Base-by-base conservation (phyloP, 495 filamentous ascomycete genomes). In the Xanthoparmelia taractica region DNA sequence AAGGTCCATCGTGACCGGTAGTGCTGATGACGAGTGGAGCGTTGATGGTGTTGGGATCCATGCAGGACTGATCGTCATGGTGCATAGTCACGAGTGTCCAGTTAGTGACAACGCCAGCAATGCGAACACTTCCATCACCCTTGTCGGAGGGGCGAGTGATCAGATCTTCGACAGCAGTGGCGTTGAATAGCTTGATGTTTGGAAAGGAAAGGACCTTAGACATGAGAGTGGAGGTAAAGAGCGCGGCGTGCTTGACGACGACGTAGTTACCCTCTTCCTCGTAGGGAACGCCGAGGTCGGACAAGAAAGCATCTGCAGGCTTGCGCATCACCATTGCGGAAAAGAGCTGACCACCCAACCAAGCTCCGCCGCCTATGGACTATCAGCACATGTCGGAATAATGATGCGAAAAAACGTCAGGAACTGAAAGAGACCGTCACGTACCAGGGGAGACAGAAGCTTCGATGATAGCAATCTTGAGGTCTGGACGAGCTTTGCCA, bases 41-140 rank as follows among this genome's bases (percentile, higher is more conserved):
- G 71, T 95, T 95, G 81, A 96, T 92, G 72, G 91, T 95, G 81
- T 92, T 96, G 65, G 91, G 91, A 74, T 96, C 91, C 90, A 94
- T 95, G 86, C 90, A 94, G 64, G 82, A 87, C 78, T 94, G 90
- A 76, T 92, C 90, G 73, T 92, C 89, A 73, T 96, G 91, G 75
- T 96, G 89, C 79, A 94, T 89, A 63, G 84, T 82, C 59, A 95
- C 91, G 27, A 96, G 81, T 1, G 91, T 94, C 91, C 91, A 96
- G 82, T 96, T 96, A 62, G 89, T 91, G 65, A 96, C 91, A 6
- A 94, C 91, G 70, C 91, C 91, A 15, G 91, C 90, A 66, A 96
- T 84, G 57, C 86, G 84, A 48, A 92, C 71, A 6, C 72, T 75
- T 38, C 80, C 80, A 60, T 73, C 73, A 70, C 40, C 71, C 67